Evolutionary conservation across 768 basidiomycete genomes (phyloP).

Genomic region (Pleurotus citrinopileatus): DNA sequence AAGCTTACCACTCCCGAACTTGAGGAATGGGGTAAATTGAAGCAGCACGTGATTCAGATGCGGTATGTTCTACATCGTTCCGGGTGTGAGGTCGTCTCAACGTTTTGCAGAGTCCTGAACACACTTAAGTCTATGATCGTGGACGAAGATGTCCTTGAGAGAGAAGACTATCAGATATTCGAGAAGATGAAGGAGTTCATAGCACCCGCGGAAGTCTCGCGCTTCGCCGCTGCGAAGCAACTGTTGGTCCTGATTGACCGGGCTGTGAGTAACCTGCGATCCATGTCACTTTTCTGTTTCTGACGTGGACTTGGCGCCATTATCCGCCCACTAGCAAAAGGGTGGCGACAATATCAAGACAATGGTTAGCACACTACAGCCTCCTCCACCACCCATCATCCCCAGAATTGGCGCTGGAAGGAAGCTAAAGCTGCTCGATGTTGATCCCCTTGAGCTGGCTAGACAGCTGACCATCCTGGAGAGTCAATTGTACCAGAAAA

Average conservation of each 20-base stretch:
- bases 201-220: constrained; percentile 58
- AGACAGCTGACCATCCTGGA: constrained; percentile 93
- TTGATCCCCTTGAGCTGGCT: constrained; percentile 87
- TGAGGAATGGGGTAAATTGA: constrained; percentile 79
- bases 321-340: constrained; percentile 31
- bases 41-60: constrained; percentile 84
- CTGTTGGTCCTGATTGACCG: constrained; percentile 74
- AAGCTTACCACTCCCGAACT: constrained; percentile 58
- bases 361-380: constrained; percentile 54
- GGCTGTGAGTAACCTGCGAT: constrained; percentile 51
- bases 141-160: constrained; percentile 80
- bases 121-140: constrained; percentile 87
- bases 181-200: constrained; percentile 82
- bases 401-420: constrained; percentile 56
- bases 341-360: constrained; percentile 42
- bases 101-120: constrained; percentile 70
- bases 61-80: constrained; percentile 45
- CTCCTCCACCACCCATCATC: constrained; percentile 71
- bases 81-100: not conserved
- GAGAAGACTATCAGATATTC: constrained; percentile 81
- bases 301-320: constrained; percentile 6
- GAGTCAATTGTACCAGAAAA: constrained; percentile 80
- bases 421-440: constrained; percentile 79
- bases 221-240: constrained; percentile 71
- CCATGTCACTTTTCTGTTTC: not conserved